phyloP scores from a whole-genome alignment of 768 basidiomycete genomes.

The Sutorius australiensis region DNA sequence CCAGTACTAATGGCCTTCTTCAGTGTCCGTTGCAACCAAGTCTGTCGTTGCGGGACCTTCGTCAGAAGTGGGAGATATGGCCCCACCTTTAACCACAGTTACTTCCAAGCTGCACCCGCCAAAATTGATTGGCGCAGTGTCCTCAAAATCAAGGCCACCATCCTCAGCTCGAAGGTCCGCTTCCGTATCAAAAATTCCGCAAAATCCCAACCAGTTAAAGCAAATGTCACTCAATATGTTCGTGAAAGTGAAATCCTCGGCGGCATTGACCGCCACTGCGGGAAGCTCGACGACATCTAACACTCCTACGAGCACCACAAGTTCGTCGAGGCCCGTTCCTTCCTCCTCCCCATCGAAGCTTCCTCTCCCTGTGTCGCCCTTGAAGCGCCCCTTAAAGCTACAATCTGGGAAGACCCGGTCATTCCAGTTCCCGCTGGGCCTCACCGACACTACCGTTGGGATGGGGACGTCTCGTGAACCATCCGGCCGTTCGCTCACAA shows the following conservation, averaged over 20 bases:
- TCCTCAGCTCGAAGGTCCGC: neutral
- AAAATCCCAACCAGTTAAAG: constrained; percentile 19
- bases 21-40: neutral
- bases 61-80: neutral
- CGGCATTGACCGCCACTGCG: too few relatives aligned
- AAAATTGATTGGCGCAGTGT: constrained; percentile 1
- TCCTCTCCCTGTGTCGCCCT: constrained; percentile 22
- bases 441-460: neutral
- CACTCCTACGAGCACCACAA: constrained; percentile 7
- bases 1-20: constrained; percentile 3
- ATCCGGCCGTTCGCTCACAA: constrained; percentile 48
- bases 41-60: neutral
- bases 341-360: constrained; percentile 29
- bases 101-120: constrained; percentile 6
- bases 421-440: constrained; percentile 3
- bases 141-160: constrained; percentile 6
- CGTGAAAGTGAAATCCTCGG: constrained; percentile 11
- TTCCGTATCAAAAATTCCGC: constrained; percentile 12
- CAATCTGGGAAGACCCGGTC: constrained; percentile 7
- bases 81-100: neutral
- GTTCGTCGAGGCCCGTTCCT: constrained; percentile 2
- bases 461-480: neutral
- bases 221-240: constrained; percentile 26
- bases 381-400: constrained; percentile 11
- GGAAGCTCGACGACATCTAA: neutral